Base-by-base conservation (phyloP, 139 green algal species). In the Gonium pectorale region DNA sequence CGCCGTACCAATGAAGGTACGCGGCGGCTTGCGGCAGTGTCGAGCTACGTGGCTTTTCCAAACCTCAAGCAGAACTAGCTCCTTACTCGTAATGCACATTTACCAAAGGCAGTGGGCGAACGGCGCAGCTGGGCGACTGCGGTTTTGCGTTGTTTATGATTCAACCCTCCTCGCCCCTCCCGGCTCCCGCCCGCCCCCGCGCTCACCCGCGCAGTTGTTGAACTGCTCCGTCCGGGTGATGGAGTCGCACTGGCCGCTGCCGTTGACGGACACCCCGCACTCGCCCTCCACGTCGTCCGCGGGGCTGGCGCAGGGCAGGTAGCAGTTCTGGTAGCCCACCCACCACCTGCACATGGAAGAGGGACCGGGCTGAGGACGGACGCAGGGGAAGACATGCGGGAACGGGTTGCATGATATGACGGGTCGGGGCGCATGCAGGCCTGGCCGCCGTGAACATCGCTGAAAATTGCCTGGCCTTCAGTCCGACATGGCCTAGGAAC, bases 301-400 rank as follows among this genome's bases (percentile, higher is more conserved):
- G 29, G n/a, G n/a, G 27, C 15, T 24, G 46, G 69, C 71, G 46
- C 82, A 87, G 37, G 62, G 62, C 38, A 87, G 44, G 46, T 69
- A 69, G 82, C 82, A 87, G 46, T 63, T 71, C 82, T 87, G 81
- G 59, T 78, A 87, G n/a, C 70, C 70, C 7, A 71, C 40, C 81
- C 81, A 81, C 70, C 81, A 87, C 81, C 81, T 83, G 46, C 22
- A 26, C 27, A 63, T 2, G 5, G 35, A 71, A 19, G 27, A 21
- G 60, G 60, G 60, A 19, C 35, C 35, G 5, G 64, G 35, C 24
- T 9, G 15, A n/a, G n/a, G n/a, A n/a, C n/a, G n/a, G n/a, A n/a
- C 9, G 11, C 33, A 33, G 31, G 33, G 63, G 6, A 27, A 27
- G 33, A 33, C 33, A 13, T 4, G 31, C 8, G 63, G 63, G 35